Evolutionary conservation across 2,329 filamentous ascomycete species (phyloP).

Genomic region (Diatrype stigma): DNA sequence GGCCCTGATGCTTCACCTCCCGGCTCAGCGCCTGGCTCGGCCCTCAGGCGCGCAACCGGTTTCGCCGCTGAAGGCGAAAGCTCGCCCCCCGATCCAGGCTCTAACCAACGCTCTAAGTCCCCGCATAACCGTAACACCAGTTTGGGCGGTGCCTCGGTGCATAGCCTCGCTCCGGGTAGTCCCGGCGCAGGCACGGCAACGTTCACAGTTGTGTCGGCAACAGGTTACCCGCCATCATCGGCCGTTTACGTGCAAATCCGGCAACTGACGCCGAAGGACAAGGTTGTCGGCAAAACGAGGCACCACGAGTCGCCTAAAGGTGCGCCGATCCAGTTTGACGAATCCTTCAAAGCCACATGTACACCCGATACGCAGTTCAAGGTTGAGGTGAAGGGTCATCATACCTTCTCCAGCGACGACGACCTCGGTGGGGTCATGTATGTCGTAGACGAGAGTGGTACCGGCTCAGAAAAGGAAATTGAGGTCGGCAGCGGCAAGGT

Average conservation of each 20-base stretch:
- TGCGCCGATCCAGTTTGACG: constrained; percentile 67
- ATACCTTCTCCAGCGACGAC: constrained; percentile 78
- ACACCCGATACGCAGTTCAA: constrained; percentile 83
- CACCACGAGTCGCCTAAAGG: constrained; percentile 66
- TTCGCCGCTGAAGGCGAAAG: constrained; percentile 31
- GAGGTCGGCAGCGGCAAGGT: constrained; percentile 70
- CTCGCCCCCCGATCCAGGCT: constrained; percentile 29
- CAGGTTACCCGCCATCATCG: constrained; percentile 69
- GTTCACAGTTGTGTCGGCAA: constrained; percentile 75
- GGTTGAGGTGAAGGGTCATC: constrained; percentile 78
- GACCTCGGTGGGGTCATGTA: constrained; percentile 82
- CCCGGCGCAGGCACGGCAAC: constrained; percentile 69
- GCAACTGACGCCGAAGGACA: constrained; percentile 64
- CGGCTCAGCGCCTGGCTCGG: constrained; percentile 25
- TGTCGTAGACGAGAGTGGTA: constrained; percentile 78
- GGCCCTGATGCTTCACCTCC: constrained; percentile 29
- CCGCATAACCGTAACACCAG: constrained; percentile 53
- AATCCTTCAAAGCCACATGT: constrained; percentile 74
- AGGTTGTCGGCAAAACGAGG: constrained; percentile 88
- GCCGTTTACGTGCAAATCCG: constrained; percentile 76
- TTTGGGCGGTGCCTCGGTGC: constrained; percentile 60
- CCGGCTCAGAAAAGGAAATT: constrained; percentile 67
- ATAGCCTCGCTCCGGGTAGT: constrained; percentile 57
- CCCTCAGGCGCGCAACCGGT: constrained; percentile 38
- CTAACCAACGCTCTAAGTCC: constrained; percentile 15